These are phyloP conservation scores for Russula emetica DNA, from an alignment of 768 basidiomycete species.

Conservation along the genomic window DNA sequence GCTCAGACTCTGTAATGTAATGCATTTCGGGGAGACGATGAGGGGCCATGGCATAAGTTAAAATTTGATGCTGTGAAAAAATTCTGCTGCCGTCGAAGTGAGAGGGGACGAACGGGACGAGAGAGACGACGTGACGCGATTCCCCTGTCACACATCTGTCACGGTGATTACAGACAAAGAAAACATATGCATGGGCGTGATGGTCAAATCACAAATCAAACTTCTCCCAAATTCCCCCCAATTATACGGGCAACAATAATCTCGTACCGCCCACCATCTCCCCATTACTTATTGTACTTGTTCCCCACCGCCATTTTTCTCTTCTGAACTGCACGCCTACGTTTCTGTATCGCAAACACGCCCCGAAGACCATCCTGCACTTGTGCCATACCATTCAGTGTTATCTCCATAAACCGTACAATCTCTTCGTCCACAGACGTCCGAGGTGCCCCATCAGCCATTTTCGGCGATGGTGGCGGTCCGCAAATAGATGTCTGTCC, in stretches of 20 bases:
- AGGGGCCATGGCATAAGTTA: background rate
- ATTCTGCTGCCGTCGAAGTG: background rate
- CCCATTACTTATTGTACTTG: background rate
- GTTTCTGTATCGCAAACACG: constrained; percentile 15
- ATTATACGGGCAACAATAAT: background rate
- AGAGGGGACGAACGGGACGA: background rate
- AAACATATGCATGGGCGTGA: too few species aligned
- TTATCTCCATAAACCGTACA: constrained; percentile 12
- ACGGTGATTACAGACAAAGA: too few species aligned
- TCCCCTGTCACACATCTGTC: constrained; percentile 2
- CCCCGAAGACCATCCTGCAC: constrained; percentile 17
- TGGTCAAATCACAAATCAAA: background rate
- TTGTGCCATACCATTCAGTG: constrained; percentile 11
- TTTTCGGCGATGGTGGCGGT: background rate
- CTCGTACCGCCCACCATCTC: background rate
- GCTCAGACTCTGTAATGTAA: constrained; percentile 20
- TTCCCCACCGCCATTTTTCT: background rate
- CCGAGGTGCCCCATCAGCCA: background rate
- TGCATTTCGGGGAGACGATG: constrained; percentile 14
- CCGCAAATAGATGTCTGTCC: background rate
- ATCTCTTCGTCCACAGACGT: constrained; percentile 7
- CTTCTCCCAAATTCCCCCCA: background rate
- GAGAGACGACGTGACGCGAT: background rate
- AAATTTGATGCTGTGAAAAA: background rate
- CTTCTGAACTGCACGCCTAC: constrained; percentile 9